Conservation (phyloP, 192 early-diverging fungal genomes). For the Piromyces finnis region DNA sequence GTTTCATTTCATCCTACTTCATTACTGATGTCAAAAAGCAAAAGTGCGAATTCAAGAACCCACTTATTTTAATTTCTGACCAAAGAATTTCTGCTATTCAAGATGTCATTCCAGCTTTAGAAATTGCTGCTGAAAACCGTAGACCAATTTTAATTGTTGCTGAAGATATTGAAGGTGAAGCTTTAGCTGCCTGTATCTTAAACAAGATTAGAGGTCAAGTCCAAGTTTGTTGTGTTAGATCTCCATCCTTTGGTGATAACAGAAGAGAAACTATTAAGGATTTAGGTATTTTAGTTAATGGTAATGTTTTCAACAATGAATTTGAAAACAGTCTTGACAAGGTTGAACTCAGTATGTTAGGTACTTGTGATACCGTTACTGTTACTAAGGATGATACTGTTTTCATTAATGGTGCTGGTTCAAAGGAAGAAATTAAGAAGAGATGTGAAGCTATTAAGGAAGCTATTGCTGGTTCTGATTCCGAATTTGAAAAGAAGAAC, state of each 20-base stretch:
- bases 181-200: slow-evolving; percentile 95
- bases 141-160: slow-evolving; percentile 94
- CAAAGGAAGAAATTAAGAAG: slow-evolving; percentile 73
- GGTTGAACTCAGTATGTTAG: slow-evolving; percentile 65
- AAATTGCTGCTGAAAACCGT: slow-evolving; percentile 82
- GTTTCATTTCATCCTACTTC: slow-evolving; percentile 99
- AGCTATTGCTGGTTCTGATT: slow-evolving; percentile 65
- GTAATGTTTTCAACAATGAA: slow-evolving; percentile 94
- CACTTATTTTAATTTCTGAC: slow-evolving; percentile 92
- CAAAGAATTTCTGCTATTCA: slow-evolving; percentile 93
- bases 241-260: slow-evolving; percentile 99
- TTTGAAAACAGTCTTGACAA: slow-evolving; percentile 93
- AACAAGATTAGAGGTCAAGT: slow-evolving; percentile 99
- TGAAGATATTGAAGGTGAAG: slow-evolving; percentile 98
- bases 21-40: slow-evolving; percentile 96
- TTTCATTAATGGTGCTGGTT: slow-evolving; percentile 85
- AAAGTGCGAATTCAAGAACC: slow-evolving; percentile 99
- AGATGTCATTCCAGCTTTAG: slow-evolving; percentile 91
- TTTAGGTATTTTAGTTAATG: slow-evolving; percentile 89
- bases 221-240: slow-evolving; percentile 93
- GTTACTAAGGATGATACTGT: slow-evolving; percentile 99
- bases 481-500: slow-evolving; percentile 99
- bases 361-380: slow-evolving; percentile 68
- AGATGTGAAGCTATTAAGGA: slow-evolving; percentile 95
- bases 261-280: slow-evolving; percentile 97